Base-by-base conservation (phyloP, 169 alveolate genomes). In the Plasmodium billcollinsi region DNA sequence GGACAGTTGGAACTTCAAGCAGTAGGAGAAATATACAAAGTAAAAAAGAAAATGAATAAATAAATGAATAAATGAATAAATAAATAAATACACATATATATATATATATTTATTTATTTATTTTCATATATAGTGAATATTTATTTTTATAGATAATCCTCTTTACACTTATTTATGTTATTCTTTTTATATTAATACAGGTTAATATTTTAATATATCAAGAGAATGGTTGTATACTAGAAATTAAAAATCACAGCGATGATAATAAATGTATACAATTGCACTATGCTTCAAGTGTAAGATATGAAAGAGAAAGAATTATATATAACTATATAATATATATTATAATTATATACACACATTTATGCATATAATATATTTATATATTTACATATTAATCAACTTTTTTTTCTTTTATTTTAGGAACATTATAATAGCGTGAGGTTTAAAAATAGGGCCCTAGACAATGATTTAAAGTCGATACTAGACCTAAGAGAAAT, bases 371-470 rank as follows among this genome's bases (percentile, higher is more conserved):
- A 50, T 9, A 8, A 59, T n/a, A 11, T 1, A 43, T 61, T 24
- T 24, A 24, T 49, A n/a, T 5, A 39, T 2, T 50, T 33, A 1
- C 26, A 50, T 21, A 11, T 21, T 12, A 12, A 65, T 20, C 15
- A 2, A 49, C 12, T 20, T n/a, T 0, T 5, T 47, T 47, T 9
- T 47, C 63, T 14, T 15, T 20, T 9, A 52, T 58, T 26, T 47
- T 43, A 76, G 89, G 89, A 76, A 52, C 89, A 76, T 47, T 76
- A 76, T 54, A 76, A 76, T 15, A 76, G 89, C 14, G 89, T 76
- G 4, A 29, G 89, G 11, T 76, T 76, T 45, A 76, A 63, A 21
- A 76, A 58, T 18, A 62, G 43, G 54, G 89, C 72, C 5, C 75
- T 76, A 39, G 89, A 76, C 15, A 76, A 76, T 18, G 62, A 76